phyloP scores from a whole-genome alignment of 805 yeast species.

The Wickerhamomyces sydowiorum region DNA sequence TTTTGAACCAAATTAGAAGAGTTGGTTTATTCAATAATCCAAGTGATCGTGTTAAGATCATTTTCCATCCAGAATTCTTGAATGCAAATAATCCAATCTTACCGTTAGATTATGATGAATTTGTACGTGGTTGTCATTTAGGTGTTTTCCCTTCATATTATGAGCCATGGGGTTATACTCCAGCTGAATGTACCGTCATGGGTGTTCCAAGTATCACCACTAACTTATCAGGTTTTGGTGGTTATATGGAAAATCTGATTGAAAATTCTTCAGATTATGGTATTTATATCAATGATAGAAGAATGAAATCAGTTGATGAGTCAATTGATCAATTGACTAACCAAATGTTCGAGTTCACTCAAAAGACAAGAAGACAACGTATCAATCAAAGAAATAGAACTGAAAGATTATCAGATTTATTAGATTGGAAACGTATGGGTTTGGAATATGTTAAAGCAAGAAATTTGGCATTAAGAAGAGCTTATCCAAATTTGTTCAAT shows the following conservation, averaged over 20 bases:
- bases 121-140: conserved; percentile 95
- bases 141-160: conserved; percentile 98
- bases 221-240: conserved; percentile 93
- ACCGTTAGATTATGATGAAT: conserved; percentile 92
- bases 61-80: conserved; percentile 96
- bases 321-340: conserved; percentile 85
- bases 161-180: conserved; percentile 99
- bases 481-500: conserved; percentile 81
- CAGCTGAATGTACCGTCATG: conserved; percentile 99
- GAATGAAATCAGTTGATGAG: conserved; percentile 88
- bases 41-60: conserved; percentile 87
- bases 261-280: conserved; percentile 95
- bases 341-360: conserved; percentile 83
- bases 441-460: conserved; percentile 93
- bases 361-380: conserved; percentile 91
- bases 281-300: conserved; percentile 92
- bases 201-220: conserved; percentile 98
- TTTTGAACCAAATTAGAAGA: conserved; percentile 83
- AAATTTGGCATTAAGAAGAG: conserved; percentile 84
- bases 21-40: conserved; percentile 88
- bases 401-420: conserved; percentile 84
- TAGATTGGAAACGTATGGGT: conserved; percentile 99
- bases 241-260: conserved; percentile 96
- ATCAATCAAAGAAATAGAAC: conserved; percentile 97
- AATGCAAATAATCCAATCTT: conserved; percentile 92